Evolutionary conservation across 2,329 filamentous ascomycete species (phyloP), one percentile per base, ranked within the genome.

Genomic region (Dissoconium aciculare): DNA sequence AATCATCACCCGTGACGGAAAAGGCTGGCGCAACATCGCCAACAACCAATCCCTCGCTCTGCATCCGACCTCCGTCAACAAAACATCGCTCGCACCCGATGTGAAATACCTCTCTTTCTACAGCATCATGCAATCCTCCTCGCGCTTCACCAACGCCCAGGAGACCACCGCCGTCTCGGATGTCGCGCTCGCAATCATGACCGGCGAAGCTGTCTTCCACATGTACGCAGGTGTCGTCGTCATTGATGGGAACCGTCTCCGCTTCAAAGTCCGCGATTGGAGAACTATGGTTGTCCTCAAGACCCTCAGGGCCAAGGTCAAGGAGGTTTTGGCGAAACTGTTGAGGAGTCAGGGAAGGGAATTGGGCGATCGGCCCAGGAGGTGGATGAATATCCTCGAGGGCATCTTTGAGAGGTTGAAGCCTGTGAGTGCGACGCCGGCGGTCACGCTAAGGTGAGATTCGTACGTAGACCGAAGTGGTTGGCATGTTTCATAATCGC

Each of bases 81-180:
- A 84, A 50, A 63, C 63, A 36, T 60, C 64, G 27, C 34, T 46
- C 11, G 30, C 42, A 4, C 30, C 42, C 1, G 45, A 48, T 2
- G 60, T 84, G 23, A 77, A 74, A 48, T 95, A 82, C 74, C 61
- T 98, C 26, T 89, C 81, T 1, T 98, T 93, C 54, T 95, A 95
- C 58, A 80, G 92, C 53, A 93, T 95, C 41, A 92, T 95, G 82
- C 85, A 94, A 54, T 78, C 79, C 3, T 84, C 63, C 59, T 81
- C 75, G 67, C 69, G 67, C 37, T 76, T 78, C 46, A 82, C 87
- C 43, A 91, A 93, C 41, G 89, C 89, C 1, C 85, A 94, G 43
- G 83, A 92, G 51, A 91, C 82, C 1, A 45, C 46, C 38, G 57
- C 32, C 45, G 59, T 2, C 81, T 77, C 8, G 27, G 77, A 84